Conservation (phyloP, 2,329 filamentous ascomycete genomes). For the Colletotrichum sp. region DNA sequence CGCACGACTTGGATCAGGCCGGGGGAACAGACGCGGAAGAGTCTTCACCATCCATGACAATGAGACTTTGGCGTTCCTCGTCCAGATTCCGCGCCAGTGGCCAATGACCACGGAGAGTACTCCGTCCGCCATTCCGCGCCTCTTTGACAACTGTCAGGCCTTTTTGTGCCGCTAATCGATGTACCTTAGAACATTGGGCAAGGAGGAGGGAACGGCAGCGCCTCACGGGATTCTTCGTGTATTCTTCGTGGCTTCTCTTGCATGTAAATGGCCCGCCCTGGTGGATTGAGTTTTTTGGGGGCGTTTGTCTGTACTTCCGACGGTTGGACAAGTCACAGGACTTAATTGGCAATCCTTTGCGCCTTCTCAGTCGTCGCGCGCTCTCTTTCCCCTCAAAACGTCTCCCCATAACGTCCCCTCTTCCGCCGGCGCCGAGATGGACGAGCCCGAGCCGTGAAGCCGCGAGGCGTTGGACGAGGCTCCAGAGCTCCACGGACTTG, state of each 20-base stretch:
- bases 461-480: slow-evolving; percentile 4
- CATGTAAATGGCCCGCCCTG: background rate
- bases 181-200: background rate
- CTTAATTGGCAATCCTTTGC: background rate
- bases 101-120: background rate
- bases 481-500: slow-evolving; percentile 1
- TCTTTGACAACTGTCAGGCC: background rate
- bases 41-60: background rate
- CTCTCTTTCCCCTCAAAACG: background rate
- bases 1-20: slow-evolving; percentile 11
- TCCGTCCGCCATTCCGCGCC: background rate
- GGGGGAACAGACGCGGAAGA: background rate
- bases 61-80: background rate
- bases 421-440: background rate
- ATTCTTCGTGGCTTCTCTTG: slow-evolving; percentile 16
- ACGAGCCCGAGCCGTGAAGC: background rate
- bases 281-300: background rate
- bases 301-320: background rate
- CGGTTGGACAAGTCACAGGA: background rate
- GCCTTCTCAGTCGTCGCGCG: background rate
- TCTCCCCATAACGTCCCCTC: background rate
- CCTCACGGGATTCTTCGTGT: background rate
- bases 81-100: background rate
- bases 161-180: background rate
- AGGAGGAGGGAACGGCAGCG: background rate